Percentiles rank a stretch among this genome's conserved stretches.
Evolutionary conservation across 129 eudicot species (phyloP).

Genomic region (Ambrosia trifida): DNA sequence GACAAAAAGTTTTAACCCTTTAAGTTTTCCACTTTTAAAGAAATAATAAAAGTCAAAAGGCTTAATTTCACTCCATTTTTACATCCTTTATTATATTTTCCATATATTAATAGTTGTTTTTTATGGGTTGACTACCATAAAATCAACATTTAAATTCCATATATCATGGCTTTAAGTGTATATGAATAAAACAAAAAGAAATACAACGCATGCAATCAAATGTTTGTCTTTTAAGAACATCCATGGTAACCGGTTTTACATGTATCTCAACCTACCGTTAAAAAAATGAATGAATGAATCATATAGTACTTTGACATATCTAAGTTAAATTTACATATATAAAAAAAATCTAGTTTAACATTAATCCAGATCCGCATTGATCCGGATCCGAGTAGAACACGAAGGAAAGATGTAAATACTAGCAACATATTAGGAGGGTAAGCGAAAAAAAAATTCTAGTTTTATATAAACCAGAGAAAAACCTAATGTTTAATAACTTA

Average conservation of each 20-base stretch:
- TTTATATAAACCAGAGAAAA: not conserved
- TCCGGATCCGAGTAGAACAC: no score
- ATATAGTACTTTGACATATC: no score
- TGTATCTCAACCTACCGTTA: no score
- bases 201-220: not conserved
- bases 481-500: not conserved
- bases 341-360: no score
- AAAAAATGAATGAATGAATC: no score
- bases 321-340: no score
- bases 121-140: slow-evolving; percentile 22
- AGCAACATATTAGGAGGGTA: no score
- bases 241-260: not conserved
- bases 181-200: not conserved
- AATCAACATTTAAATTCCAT: slow-evolving; percentile 4
- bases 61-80: slow-evolving; percentile 9
- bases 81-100: slow-evolving; percentile 2
- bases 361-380: no score
- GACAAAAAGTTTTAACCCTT: slow-evolving; percentile 36
- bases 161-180: slow-evolving; percentile 4
- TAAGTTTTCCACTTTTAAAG: slow-evolving; percentile 22
- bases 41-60: slow-evolving; percentile 34
- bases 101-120: not conserved
- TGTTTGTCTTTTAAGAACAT: not conserved
- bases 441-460: not conserved
- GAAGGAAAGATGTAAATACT: not conserved